Evolutionary conservation across 2,329 filamentous ascomycete genomes (phyloP).

Genomic region (Aplosporella prunicola): DNA sequence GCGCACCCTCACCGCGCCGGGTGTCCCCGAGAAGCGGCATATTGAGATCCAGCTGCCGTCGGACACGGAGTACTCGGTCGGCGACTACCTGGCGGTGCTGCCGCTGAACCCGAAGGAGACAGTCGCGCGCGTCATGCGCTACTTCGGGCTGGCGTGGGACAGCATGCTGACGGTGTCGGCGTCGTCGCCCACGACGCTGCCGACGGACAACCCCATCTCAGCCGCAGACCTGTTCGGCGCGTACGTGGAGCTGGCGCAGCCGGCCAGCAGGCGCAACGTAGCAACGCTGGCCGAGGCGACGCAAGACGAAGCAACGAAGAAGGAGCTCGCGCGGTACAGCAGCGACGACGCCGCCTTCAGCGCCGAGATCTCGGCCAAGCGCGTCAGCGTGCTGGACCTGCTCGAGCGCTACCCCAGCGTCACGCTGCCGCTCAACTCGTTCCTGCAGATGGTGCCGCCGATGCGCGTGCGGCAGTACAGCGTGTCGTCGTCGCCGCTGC

Average conservation of each 20-base stretch:
- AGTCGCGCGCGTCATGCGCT: conserved; percentile 53
- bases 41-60: conserved; percentile 25
- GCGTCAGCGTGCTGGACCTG: conserved; percentile 57
- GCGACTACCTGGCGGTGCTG: conserved; percentile 67
- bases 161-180: conserved; percentile 50
- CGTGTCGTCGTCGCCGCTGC: conserved; percentile 64
- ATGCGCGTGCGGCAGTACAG: conserved; percentile 75
- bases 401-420: conserved; percentile 54
- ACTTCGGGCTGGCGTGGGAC: conserved; percentile 62
- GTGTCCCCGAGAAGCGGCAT: conserved; percentile 17
- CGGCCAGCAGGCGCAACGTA: conserved; percentile 57
- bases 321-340: conserved; percentile 40
- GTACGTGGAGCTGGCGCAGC: conserved; percentile 65
- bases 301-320: conserved; percentile 40
- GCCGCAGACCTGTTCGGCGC: conserved; percentile 56
- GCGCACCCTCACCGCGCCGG: conserved; percentile 21
- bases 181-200: conserved; percentile 58
- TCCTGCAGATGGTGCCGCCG: conserved; percentile 64
- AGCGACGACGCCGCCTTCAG: conserved; percentile 28
- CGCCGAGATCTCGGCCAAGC: conserved; percentile 39
- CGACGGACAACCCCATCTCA: conserved; percentile 50
- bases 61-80: conserved; percentile 54
- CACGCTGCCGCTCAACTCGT: conserved; percentile 54
- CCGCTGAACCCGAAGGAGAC: conserved; percentile 58
- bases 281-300: conserved; percentile 41